These are phyloP conservation scores for Mrakiaceae sp. DNA, from an alignment of 1,284 basidiomycete species.

Conservation along the genomic window DNA sequence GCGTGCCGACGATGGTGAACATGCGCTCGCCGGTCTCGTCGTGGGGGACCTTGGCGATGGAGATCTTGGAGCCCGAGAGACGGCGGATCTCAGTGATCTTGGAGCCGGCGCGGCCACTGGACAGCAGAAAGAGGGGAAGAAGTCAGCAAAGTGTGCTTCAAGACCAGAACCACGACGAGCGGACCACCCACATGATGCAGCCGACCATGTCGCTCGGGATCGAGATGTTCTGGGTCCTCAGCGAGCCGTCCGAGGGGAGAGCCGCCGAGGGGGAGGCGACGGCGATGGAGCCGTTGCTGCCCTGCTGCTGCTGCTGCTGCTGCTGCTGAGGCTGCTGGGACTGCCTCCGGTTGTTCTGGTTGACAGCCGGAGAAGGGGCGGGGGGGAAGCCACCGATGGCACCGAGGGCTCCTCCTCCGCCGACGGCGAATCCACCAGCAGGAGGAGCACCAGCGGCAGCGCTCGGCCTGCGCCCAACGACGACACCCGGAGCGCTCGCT, in stretches of 20 bases:
- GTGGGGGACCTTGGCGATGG: conserved; percentile 95
- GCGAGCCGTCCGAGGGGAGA: conserved; percentile 45
- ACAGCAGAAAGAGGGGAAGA: conserved; percentile 15
- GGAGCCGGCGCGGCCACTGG: conserved; percentile 76
- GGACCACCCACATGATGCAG: conserved; percentile 60
- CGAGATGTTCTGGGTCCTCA: conserved; percentile 97
- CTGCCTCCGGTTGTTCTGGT: neutral
- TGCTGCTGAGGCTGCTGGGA: conserved; percentile 16
- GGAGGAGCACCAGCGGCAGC: conserved; percentile 13
- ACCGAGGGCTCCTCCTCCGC: conserved; percentile 11
- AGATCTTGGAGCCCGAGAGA: conserved; percentile 90
- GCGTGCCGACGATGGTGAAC: conserved; percentile 97
- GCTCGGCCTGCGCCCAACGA: conserved; percentile 10
- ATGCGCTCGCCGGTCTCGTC: conserved; percentile 97
- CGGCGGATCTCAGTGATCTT: conserved; percentile 99
- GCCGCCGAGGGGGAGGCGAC: conserved; percentile 43
- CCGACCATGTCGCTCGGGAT: conserved; percentile 99
- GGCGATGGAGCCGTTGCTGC: conserved; percentile 25
- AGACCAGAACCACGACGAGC: neutral
- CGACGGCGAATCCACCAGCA: neutral
- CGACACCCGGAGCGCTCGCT: conserved; percentile 20
- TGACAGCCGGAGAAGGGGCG: neutral
- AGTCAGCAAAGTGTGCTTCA: neutral
- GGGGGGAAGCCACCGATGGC: neutral
- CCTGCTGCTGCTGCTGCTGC: conserved; percentile 15